Conservation (phyloP, 768 basidiomycete genomes). For the Mycena belliarum region DNA sequence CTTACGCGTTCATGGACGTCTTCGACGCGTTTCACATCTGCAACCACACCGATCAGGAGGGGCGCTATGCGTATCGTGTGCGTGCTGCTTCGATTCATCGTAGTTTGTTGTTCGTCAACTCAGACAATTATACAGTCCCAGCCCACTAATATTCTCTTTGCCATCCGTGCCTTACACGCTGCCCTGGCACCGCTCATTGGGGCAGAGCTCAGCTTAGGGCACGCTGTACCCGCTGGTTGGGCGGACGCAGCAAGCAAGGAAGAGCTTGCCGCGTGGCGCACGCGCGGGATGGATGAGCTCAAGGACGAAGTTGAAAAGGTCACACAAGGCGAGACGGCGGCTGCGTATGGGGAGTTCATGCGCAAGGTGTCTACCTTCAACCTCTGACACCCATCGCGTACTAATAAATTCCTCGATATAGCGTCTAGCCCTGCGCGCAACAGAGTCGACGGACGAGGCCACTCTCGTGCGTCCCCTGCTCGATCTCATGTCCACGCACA, state of each 20-base stretch:
- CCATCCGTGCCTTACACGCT: constrained; percentile 73
- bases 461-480: constrained; percentile 67
- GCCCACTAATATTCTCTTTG: constrained; percentile 80
- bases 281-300: constrained; percentile 51
- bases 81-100: not conserved
- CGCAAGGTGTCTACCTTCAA: constrained; percentile 48
- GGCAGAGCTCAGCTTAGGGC: constrained; percentile 64
- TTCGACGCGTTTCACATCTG: constrained; percentile 86
- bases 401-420: constrained; percentile 26
- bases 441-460: constrained; percentile 58
- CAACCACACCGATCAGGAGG: constrained; percentile 82
- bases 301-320: constrained; percentile 63
- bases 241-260: constrained; percentile 52
- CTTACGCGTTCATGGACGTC: constrained; percentile 94
- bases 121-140: constrained; percentile 49
- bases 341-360: constrained; percentile 70
- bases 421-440: constrained; percentile 76
- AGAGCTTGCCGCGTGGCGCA: constrained; percentile 61
- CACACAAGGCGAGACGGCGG: constrained; percentile 57
- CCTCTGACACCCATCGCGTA: not conserved
- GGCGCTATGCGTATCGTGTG: constrained; percentile 74
- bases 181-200: constrained; percentile 86
- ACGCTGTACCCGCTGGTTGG: constrained; percentile 63
- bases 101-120: not conserved
- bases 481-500: constrained; percentile 68